Evolutionary conservation across 2,329 filamentous ascomycete species (phyloP), one percentile per base, ranked within the genome.

Genomic region (Pseudogymnoascus sp.): DNA sequence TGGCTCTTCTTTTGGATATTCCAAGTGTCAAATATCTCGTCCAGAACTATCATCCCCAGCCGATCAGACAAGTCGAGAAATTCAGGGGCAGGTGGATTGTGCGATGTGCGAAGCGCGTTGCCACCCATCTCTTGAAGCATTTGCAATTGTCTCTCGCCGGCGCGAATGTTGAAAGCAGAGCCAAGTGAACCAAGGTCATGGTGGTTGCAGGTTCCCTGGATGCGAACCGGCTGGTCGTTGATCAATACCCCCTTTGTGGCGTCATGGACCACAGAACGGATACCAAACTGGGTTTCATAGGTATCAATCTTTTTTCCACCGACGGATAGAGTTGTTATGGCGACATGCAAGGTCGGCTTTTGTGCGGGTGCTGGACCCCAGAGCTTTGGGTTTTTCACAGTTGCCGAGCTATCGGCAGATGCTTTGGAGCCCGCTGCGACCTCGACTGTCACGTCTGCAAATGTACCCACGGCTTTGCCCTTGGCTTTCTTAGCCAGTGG

Each of bases 21-120:
- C 80, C 80, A 83, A 7, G 67, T 70, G 67, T 83, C 81, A 64
- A 82, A 83, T 16, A 80, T 77, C 69, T 83, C 80, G 63, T 81
- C 77, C 37, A 82, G 68, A 3, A 82, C 77, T 3, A 83, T 57
- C 62, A 82, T 75, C 0, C 80, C 80, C 67, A 79, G 69, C 1
- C 70, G 67, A 65, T 83, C 80, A 1, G 79, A 74, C 6, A 82
- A 65, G 8, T 80, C 76, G 1, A 83, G 73, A 0, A 81, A 68
- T 63, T 81, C 79, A 0, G 78, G 73, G 0, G 79, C 78, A 0
- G 80, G 80, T 0, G 79, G 79, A 67, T 82, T 82, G 67, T 83
- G 80, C 0, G 79, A 76, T 22, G 76, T 81, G 3, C 80, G 74
- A 3, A 82, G 70, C 0, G 77, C 76, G 62, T 82, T 82, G 64